Conservation (phyloP, 805 yeast genomes). For the Wickerhamomyces strasburgensis region DNA sequence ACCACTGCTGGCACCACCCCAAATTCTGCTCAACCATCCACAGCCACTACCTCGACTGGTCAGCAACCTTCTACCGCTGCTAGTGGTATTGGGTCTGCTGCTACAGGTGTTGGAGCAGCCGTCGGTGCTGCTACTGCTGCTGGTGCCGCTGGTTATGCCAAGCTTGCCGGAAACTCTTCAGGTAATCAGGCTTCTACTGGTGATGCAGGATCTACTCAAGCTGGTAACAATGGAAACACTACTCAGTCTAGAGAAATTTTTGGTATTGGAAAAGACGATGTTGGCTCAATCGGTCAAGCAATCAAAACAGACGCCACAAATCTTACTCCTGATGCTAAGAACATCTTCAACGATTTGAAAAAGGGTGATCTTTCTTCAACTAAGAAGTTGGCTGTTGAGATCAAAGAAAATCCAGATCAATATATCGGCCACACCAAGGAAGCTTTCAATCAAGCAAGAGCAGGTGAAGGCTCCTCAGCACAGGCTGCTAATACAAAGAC, state of each 20-base stretch:
- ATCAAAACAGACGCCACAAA: conserved; percentile 10
- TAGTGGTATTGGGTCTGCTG: conserved; percentile 1
- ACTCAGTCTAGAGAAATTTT: conserved; percentile 6
- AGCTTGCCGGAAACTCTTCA: neutral
- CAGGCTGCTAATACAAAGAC: no score
- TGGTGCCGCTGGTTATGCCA: neutral
- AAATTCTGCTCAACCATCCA: neutral
- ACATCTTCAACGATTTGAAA: conserved; percentile 7
- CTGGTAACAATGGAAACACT: conserved; percentile 1
- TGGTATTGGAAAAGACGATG: conserved; percentile 8
- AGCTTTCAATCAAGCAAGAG: conserved; percentile 1
- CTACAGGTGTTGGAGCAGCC: neutral
- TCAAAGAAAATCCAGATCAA: conserved; percentile 7
- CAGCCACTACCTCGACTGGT: neutral
- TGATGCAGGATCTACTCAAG: neutral
- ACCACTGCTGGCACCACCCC: neutral
- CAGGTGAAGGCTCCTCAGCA: neutral
- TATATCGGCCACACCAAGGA: conserved; percentile 9
- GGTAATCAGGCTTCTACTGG: conserved; percentile 1
- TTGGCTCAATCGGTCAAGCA: conserved; percentile 8
- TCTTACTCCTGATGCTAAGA: conserved; percentile 22
- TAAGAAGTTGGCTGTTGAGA: conserved; percentile 7
- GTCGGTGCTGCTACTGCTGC: conserved; percentile 1
- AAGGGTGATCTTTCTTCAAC: conserved; percentile 11
- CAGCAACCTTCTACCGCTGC: conserved; percentile 1